Base-by-base conservation (phyloP, 805 yeast genomes). In the Yarrowia osloensis region DNA sequence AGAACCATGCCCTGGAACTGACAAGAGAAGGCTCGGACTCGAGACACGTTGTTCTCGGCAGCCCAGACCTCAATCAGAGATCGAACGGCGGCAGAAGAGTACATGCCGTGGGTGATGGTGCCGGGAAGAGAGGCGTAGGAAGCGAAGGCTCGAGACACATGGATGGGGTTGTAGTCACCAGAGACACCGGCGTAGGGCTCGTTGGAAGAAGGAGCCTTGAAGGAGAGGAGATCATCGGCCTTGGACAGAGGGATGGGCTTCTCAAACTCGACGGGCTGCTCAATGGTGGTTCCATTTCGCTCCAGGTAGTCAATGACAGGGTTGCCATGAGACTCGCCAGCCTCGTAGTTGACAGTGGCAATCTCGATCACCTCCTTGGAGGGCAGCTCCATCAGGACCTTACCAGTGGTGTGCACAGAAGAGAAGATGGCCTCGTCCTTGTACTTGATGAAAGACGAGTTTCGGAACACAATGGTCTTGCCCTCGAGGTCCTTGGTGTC, bases 81-180 rank as follows among this genome's bases (percentile, higher is more conserved):
- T 82, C 99, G 89, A 72, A 93, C 94, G 70, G 96, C 85, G 70
- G 98, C 99, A 76, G 97, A 90, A 22, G 98, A 90, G 84, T 86
- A 96, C 99, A 95, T 96, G 77, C 99, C 99, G 76, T 96, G 99
- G 40, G 99, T 95, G 74, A 95, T 95, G 42, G 98, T 95, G 72
- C 99, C 99, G 68, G 97, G 97, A 75, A 95, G 84, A 75, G 87
- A 87, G 52, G 97, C 98, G 77, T 95, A 95, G 70, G 87, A 84
- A 67, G 99, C 93, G 80, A 95, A 95, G 63, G 91, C 95, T 77
- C 97, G 88, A 39, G 97, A 90, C 69, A 96, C 98, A 78, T 95
- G 99, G 74, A 95, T 95, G 70, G 99, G 99, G 80, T 95, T 95
- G 86, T 85, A 94, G 80, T 95, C 99, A 77, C 98, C 98, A 70